Evolutionary conservation across 345 rosid genomes (phyloP).

Genomic region (Cardiospermum halicacabum): DNA sequence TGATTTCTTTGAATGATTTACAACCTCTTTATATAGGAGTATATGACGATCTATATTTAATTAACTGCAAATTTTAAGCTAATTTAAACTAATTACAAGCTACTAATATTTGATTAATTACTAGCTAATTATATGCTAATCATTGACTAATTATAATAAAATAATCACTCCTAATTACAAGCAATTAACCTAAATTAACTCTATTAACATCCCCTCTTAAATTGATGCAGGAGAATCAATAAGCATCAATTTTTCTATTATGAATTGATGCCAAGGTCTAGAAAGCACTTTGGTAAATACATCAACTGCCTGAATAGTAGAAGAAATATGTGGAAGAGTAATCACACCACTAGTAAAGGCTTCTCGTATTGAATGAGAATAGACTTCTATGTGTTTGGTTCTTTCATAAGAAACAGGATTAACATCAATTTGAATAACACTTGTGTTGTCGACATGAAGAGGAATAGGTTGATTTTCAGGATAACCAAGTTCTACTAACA

Average conservation of each 20-base stretch:
- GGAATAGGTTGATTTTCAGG: background rate
- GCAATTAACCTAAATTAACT: too few species aligned
- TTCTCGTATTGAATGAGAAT: background rate
- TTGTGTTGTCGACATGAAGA: conserved; percentile 4
- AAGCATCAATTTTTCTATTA: background rate
- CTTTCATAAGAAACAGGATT: background rate
- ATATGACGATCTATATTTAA: too few species aligned
- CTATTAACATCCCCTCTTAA: too few species aligned
- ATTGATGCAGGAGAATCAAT: background rate
- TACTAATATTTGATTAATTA: too few species aligned
- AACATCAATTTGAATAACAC: background rate
- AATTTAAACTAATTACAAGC: too few species aligned
- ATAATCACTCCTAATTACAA: too few species aligned
- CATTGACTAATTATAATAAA: too few species aligned
- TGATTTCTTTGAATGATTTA: too few species aligned
- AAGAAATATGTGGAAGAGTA: background rate
- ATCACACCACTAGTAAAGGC: background rate
- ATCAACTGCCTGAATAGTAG: background rate
- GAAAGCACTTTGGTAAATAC: background rate
- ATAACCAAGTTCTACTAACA: background rate
- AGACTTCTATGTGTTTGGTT: background rate
- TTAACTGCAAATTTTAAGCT: too few species aligned
- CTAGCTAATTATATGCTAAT: too few species aligned
- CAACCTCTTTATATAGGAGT: too few species aligned
- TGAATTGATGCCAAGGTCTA: background rate